phyloP scores from a whole-genome alignment of 345 rosid genomes.

The Pistacia atlantica region DNA sequence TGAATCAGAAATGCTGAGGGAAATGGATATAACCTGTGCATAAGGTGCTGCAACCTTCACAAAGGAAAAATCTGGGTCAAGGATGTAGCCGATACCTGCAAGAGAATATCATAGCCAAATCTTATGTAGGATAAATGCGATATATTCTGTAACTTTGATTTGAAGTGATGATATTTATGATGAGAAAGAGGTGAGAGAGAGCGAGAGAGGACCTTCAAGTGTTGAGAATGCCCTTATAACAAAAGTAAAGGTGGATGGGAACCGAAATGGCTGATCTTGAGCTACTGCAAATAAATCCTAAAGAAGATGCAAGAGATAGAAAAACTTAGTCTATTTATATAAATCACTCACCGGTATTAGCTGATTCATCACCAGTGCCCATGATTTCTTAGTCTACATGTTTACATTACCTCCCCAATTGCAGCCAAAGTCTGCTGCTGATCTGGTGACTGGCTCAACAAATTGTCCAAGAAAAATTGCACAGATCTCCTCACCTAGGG shows the following conservation, averaged over 20 bases:
- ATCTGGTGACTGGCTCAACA: conserved; percentile 78
- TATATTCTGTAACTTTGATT: neutral
- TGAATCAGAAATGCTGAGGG: neutral
- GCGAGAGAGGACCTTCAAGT: conserved; percentile 66
- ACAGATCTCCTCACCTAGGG: conserved; percentile 93
- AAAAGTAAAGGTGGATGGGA: conserved; percentile 90
- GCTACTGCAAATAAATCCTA: conserved; percentile 97
- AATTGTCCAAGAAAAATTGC: conserved; percentile 85
- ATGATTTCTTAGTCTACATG: neutral
- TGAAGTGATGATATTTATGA: neutral
- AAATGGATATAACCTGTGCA: conserved; percentile 61
- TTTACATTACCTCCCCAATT: conserved; percentile 80
- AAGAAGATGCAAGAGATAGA: conserved; percentile 13
- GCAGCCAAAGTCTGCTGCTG: conserved; percentile 84
- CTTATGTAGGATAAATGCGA: neutral
- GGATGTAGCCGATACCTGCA: conserved; percentile 85
- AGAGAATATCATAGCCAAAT: conserved; percentile 15
- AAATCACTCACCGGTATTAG: neutral
- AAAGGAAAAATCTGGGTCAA: conserved; percentile 84
- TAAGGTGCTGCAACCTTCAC: conserved; percentile 92
- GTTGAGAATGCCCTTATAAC: conserved; percentile 92
- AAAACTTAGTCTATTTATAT: neutral
- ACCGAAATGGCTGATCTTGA: conserved; percentile 91
- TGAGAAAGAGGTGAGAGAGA: neutral
- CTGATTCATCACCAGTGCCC: neutral